Base-by-base conservation (phyloP, 2,329 filamentous ascomycete genomes). In the Blastomyces parvus region DNA sequence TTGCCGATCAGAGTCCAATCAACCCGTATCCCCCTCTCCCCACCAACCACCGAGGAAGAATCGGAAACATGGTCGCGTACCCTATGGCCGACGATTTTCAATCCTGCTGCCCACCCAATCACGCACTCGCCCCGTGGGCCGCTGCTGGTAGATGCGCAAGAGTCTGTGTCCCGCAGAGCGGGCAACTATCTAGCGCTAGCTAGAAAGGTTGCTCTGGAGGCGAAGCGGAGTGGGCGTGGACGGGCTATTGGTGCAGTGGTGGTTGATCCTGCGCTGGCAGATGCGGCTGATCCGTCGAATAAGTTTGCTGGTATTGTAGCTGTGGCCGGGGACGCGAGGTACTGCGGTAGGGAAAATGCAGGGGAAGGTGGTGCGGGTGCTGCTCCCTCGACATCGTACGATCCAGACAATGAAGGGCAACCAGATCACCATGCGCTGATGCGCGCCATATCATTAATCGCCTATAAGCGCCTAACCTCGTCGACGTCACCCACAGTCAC, bases 361-460 rank as follows among this genome's bases (percentile, higher is more conserved):
- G 44, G 38, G 59, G 40, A 40, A 27, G 36, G 25, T 36, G 14
- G 46, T 19, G 22, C 14, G 36, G 44, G n/a, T 11, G 14, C 25
- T 33, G 38, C 25, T 27, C 11, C 22, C 27, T 25, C 9, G 22
- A 27, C 44, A 42, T 55, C 46, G 13, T 74, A 74, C 59, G 64
- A 74, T n/a, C 62, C 73, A 0, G 74, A 77, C 59, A 52, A 71
- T 3, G 77, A 79, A 64, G 77, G 77, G 14, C 74, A 77, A 2
- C 77, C 78, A 1, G 77, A 79, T 60, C 70, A 76, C n/a, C 78
- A 80, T 64, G 77, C 78, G 1, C 65, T 80, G 59, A 80, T 80
- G 78, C 75, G 78, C 25, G 76, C 69, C 9, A 71, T 77, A 13
- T 76, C 77, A 11, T 71, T 80, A 60, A 70, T 80, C 33, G 75